phyloP scores from a whole-genome alignment of 495 filamentous ascomycete species.

The Bathelium albidoporum region DNA sequence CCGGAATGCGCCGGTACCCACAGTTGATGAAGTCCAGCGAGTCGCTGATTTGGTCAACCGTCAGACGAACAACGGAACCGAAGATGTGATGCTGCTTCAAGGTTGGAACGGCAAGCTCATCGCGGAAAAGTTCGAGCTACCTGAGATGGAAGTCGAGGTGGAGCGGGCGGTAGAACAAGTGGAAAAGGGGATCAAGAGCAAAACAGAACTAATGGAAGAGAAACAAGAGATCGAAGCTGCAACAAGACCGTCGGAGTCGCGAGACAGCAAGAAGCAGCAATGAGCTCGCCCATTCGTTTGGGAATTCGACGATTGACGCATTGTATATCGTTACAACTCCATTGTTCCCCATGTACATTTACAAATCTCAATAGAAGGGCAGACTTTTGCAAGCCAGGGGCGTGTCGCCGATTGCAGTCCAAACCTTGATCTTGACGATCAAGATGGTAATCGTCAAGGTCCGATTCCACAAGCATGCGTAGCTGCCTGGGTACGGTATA shows the following conservation, averaged over 20 bases:
- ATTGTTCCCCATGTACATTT: neutral
- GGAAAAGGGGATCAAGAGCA: conserved; percentile 40
- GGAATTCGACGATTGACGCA: neutral
- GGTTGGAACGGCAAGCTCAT: conserved; percentile 37
- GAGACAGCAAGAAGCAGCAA: neutral
- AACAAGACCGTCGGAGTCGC: neutral
- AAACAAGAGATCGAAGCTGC: conserved; percentile 28
- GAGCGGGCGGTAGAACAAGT: conserved; percentile 87
- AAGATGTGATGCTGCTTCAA: conserved; percentile 33
- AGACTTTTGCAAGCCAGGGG: too few species aligned
- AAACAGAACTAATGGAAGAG: conserved; percentile 42
- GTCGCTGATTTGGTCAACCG: conserved; percentile 58
- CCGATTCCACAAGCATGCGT: too few species aligned
- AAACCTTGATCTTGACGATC: too few species aligned
- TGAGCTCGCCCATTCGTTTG: too few species aligned
- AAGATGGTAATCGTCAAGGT: too few species aligned
- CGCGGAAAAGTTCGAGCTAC: conserved; percentile 40
- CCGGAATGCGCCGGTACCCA: conserved; percentile 23
- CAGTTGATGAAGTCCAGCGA: conserved; percentile 27
- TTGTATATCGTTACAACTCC: neutral
- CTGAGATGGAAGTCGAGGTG: conserved; percentile 77
- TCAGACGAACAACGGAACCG: conserved; percentile 22
- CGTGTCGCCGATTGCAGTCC: too few species aligned
- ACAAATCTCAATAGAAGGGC: neutral
- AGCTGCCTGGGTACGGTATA: too few species aligned